phyloP scores from a whole-genome alignment of 1,284 basidiomycete species.

The Spongispora temasekensis region DNA sequence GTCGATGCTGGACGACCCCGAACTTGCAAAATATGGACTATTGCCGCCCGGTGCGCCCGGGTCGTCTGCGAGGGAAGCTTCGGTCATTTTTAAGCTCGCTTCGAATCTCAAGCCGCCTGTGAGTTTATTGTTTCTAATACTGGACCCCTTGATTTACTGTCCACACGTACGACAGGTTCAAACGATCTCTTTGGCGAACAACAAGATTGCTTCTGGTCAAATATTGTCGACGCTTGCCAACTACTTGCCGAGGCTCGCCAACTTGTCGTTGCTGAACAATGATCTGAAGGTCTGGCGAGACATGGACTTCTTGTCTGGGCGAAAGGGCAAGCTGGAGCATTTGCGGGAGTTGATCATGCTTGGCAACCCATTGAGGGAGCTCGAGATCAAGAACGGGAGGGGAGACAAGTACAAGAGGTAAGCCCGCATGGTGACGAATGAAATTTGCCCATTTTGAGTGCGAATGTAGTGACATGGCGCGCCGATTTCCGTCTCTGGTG shows the following conservation, averaged over 20 bases:
- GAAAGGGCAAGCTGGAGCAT: constrained; percentile 59
- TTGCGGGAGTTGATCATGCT: constrained; percentile 77
- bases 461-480: constrained; percentile 62
- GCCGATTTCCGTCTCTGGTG: constrained; percentile 68
- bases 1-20: constrained; percentile 68
- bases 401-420: constrained; percentile 67
- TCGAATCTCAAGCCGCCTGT: constrained; percentile 77
- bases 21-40: constrained; percentile 67
- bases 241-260: constrained; percentile 73
- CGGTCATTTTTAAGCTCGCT: constrained; percentile 86
- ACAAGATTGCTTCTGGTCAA: constrained; percentile 49
- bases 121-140: constrained; percentile 20
- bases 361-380: constrained; percentile 78
- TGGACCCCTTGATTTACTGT: constrained; percentile 5
- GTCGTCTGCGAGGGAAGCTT: constrained; percentile 62
- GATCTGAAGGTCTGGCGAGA: constrained; percentile 66
- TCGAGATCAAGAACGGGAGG: constrained; percentile 57
- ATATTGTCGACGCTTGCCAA: constrained; percentile 58
- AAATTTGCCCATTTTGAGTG: constrained; percentile 15
- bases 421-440: constrained; percentile 23
- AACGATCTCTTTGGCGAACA: constrained; percentile 75
- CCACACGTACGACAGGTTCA: constrained; percentile 66
- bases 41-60: constrained; percentile 65
- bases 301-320: constrained; percentile 60
- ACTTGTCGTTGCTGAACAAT: constrained; percentile 82